A percentile compares a stretch with the other conserved stretches of the same genome.
Conservation (phyloP, 2,329 filamentous ascomycete species). For the Apiospora kogelbergensis region DNA sequence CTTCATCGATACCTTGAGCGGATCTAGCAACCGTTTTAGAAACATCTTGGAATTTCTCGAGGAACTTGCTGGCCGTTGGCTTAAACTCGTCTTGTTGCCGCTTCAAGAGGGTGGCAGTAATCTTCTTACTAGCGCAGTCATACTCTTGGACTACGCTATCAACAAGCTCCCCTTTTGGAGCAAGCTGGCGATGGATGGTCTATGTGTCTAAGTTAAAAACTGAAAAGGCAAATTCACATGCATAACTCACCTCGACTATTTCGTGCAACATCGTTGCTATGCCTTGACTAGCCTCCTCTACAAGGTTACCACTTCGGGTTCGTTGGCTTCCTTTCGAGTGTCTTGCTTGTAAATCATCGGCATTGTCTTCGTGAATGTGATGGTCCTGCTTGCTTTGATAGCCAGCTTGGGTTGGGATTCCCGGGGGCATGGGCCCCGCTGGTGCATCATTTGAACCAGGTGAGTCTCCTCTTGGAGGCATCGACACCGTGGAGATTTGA, state of each 20-base stretch:
- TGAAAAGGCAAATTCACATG: too few relatives aligned
- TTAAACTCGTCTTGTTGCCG: slow-evolving; percentile 6
- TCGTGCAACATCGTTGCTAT: slow-evolving; percentile 9
- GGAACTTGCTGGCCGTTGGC: not conserved
- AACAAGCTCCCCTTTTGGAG: not conserved
- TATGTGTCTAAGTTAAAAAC: not conserved
- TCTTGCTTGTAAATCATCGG: not conserved
- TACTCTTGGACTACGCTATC: not conserved
- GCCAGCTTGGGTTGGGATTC: not conserved
- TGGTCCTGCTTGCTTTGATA: not conserved
- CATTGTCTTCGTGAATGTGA: not conserved
- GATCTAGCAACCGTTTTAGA: not conserved
- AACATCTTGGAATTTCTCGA: not conserved
- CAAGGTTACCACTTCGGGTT: not conserved
- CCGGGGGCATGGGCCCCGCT: not conserved
- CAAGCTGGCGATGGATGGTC: slow-evolving; percentile 5
- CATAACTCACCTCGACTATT: slow-evolving; percentile 2
- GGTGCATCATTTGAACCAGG: not conserved
- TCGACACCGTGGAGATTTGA: not conserved
- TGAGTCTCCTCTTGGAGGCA: not conserved
- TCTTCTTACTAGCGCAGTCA: not conserved
- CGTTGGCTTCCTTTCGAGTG: too few relatives aligned
- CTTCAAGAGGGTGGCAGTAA: not conserved
- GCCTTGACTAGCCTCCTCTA: not conserved
- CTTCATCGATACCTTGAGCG: not conserved